Evolutionary conservation across 495 filamentous ascomycete species (phyloP), one percentile per base, ranked within the genome.

Genomic region (Neurospora terricola): DNA sequence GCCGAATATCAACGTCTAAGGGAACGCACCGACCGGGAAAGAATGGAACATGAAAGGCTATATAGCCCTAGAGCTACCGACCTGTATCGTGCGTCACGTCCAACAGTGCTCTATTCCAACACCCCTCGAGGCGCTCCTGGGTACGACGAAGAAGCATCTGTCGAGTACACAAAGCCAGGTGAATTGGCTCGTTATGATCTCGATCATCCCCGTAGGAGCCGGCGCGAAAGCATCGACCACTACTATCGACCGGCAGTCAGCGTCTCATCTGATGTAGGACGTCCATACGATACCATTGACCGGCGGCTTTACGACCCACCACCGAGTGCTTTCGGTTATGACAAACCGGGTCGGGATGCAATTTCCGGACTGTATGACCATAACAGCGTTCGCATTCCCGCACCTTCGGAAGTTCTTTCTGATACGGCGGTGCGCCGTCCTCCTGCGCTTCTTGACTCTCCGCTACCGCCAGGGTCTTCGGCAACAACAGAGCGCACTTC

Each of bases 181-280:
- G 91, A 93, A 73, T 83, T 92, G 69, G 90, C 89, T 40, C 86
- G 91, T 48, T 89, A 89, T 66, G 91, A 93, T 73, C 76, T 88
- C 71, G 88, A 81, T 78, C 84, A 81, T 45, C 84, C 80, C n/a
- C 74, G 72, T 16, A 79, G 80, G 70, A 82, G 83, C 69, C 83
- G 80, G 45, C 84, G 86, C 18, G 85, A 87, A 16, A 88, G 87
- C 73, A 77, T 85, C 62, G 86, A 88, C 43, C 82, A 83, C 8
- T 88, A 90, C 69, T 86, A 90, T 75, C 90, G 91, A 16, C 81
- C 88, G 34, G 92, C 89, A 72, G 86, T 93, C 80, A 87, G 88
- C 69, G 85, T 88, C 42, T 86, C 86, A 42, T 88, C 89, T 18
- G 90, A 91, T 39, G 72, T 87, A 69, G 78, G 83, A 38, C 87